phyloP scores from a whole-genome alignment of 176 grass and related monocot genomes.

The Rhynchospora pubera region DNA sequence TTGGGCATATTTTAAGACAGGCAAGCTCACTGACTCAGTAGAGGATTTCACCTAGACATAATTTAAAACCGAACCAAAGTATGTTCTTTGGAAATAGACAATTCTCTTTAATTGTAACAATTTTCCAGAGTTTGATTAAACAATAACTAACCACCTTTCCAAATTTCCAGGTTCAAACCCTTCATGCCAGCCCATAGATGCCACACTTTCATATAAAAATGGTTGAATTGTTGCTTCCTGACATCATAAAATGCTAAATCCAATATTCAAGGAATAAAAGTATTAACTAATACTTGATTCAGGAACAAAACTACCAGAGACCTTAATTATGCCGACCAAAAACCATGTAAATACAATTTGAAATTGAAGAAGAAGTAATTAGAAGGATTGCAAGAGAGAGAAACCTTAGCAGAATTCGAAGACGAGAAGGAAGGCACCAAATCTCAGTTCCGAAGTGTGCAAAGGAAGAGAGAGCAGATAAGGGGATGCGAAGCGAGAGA shows the following conservation, averaged over 20 bases:
- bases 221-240: not conserved
- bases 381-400: not conserved
- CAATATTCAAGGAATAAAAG: not conserved
- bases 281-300: not conserved
- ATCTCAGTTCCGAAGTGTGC: not conserved
- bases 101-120: not conserved
- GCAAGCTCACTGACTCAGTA: not conserved
- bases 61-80: not conserved
- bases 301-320: not conserved
- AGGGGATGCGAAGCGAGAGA: not conserved
- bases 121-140: not conserved
- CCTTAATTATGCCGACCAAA: not conserved
- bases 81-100: not conserved
- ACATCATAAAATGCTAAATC: not conserved
- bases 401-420: not conserved
- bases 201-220: not conserved
- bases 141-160: not conserved
- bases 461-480: not conserved
- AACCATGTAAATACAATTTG: not conserved
- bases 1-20: not conserved
- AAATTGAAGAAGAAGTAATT: not conserved
- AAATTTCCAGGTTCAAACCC: not conserved
- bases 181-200: not conserved
- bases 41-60: not conserved
- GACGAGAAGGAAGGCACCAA: not conserved